Conservation (phyloP, 164 flowering plant genomes). For the Nymphaea colorata region DNA sequence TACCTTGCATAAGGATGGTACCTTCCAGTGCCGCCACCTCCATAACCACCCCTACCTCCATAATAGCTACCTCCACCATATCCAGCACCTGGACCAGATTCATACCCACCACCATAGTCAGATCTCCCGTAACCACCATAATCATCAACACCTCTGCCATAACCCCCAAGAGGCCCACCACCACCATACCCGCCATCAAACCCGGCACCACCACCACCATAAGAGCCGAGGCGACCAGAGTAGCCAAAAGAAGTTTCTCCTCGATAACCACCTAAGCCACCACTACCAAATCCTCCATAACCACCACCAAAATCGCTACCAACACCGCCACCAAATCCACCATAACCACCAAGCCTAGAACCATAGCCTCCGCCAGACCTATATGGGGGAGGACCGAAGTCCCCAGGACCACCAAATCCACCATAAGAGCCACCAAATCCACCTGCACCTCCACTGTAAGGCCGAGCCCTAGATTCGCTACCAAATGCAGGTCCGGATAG, state of each 20-base stretch:
- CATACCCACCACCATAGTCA: slow-evolving; percentile 56
- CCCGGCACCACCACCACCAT: slow-evolving; percentile 26
- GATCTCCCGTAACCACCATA: slow-evolving; percentile 44
- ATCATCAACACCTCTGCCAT: slow-evolving; percentile 47
- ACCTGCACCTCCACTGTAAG: slow-evolving; percentile 46
- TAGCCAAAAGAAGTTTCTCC: slow-evolving; percentile 41
- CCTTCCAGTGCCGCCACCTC: slow-evolving; percentile 55
- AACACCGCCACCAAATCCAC: slow-evolving; percentile 30
- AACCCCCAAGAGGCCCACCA: slow-evolving; percentile 33
- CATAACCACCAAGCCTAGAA: slow-evolving; percentile 54
- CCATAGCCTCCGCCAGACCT: slow-evolving; percentile 49
- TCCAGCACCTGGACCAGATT: slow-evolving; percentile 60
- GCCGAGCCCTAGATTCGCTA: slow-evolving; percentile 74
- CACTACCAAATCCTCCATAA: slow-evolving; percentile 30
- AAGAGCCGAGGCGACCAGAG: slow-evolving; percentile 46
- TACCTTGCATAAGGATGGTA: slow-evolving; percentile 88
- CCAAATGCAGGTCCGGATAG: slow-evolving; percentile 54
- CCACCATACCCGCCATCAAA: slow-evolving; percentile 45
- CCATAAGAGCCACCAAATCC: slow-evolving; percentile 51
- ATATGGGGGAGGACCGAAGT: slow-evolving; percentile 57
- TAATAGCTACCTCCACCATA: slow-evolving; percentile 52
- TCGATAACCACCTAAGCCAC: slow-evolving; percentile 34
- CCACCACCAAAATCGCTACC: slow-evolving; percentile 37
- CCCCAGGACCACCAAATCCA: slow-evolving; percentile 39
- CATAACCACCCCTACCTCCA: slow-evolving; percentile 79